These are phyloP conservation scores for Barnettozyma wickerhamii DNA, from an alignment of 805 yeast genomes.

Conservation along the genomic window DNA sequence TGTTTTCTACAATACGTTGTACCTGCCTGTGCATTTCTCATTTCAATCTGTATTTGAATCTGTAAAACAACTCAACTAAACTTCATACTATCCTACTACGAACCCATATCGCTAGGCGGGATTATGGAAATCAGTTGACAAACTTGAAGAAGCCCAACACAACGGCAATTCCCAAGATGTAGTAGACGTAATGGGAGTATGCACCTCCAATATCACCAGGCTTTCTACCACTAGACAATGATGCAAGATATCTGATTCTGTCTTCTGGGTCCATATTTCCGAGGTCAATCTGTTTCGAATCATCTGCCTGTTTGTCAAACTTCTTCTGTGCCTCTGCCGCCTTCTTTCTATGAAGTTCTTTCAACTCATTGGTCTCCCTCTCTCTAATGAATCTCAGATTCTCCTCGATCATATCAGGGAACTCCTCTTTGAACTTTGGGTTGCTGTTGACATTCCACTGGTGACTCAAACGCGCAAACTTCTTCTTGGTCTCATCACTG, in stretches of 20 bases:
- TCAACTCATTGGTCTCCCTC: slow-evolving; percentile 15
- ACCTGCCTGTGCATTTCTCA: no score
- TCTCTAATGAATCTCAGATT: slow-evolving; percentile 24
- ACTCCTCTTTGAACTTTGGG: slow-evolving; percentile 53
- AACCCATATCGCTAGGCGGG: no score
- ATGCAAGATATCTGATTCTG: slow-evolving; percentile 44
- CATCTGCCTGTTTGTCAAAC: no score
- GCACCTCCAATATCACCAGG: slow-evolving; percentile 1
- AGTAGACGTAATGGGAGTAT: slow-evolving; percentile 22
- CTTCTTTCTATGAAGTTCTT: slow-evolving; percentile 11
- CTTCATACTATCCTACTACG: no score
- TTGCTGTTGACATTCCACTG: slow-evolving; percentile 56
- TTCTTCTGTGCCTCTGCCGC: no score
- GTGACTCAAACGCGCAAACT: slow-evolving; percentile 55
- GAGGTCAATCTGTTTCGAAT: slow-evolving; percentile 39
- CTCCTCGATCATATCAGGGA: slow-evolving; percentile 59
- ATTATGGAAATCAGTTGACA: slow-evolving; percentile 9
- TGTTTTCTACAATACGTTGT: no score
- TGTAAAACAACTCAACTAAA: no score
- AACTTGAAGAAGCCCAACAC: slow-evolving; percentile 22
- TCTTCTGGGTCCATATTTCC: slow-evolving; percentile 51
- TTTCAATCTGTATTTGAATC: no score
- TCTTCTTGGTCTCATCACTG: slow-evolving; percentile 50
- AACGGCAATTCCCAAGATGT: slow-evolving; percentile 32
- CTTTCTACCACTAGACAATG: slow-evolving; percentile 14